Percentiles rank a stretch among this genome's conserved stretches.
Evolutionary conservation across 495 filamentous ascomycete genomes (phyloP).

Genomic region (Tuber magnatum): DNA sequence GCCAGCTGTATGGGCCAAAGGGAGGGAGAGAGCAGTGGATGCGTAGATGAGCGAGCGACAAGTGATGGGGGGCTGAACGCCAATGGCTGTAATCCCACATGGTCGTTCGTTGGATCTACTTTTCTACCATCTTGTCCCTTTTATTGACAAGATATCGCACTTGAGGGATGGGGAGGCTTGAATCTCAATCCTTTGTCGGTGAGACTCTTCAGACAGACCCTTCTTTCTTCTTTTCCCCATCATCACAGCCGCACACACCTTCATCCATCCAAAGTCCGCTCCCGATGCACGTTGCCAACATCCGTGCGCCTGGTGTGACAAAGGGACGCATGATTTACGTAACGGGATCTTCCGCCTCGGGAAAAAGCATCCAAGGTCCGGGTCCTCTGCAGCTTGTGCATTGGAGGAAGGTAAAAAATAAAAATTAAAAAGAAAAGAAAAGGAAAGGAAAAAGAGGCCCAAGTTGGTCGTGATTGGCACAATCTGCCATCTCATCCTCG

Average conservation of each 20-base stretch:
- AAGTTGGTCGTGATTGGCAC: not conserved
- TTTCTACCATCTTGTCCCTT: not conserved
- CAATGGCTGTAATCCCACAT: not conserved
- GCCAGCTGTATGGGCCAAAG: not conserved
- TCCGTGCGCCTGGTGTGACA: constrained; percentile 1
- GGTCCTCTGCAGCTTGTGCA: not conserved
- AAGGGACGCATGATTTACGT: constrained; percentile 2
- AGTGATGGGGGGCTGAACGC: not conserved
- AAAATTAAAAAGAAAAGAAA: not conserved
- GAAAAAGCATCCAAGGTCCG: constrained; percentile 1
- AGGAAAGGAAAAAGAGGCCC: not conserved
- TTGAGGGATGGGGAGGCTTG: not conserved
- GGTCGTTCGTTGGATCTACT: not conserved
- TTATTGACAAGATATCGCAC: not conserved
- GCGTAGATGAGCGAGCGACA: not conserved
- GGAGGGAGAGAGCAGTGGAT: not conserved
- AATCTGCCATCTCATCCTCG: not conserved
- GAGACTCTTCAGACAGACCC: not conserved
- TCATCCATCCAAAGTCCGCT: not conserved
- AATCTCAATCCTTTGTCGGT: not conserved
- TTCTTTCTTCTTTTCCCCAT: not conserved
- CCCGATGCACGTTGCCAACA: not conserved
- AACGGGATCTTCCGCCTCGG: constrained; percentile 3
- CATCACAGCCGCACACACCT: not conserved
- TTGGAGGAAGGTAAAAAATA: not conserved